A percentile compares a stretch with the other conserved stretches of the same genome.
These are phyloP conservation scores for Bullera alba DNA, from an alignment of 768 basidiomycete genomes.

Conservation along the genomic window DNA sequence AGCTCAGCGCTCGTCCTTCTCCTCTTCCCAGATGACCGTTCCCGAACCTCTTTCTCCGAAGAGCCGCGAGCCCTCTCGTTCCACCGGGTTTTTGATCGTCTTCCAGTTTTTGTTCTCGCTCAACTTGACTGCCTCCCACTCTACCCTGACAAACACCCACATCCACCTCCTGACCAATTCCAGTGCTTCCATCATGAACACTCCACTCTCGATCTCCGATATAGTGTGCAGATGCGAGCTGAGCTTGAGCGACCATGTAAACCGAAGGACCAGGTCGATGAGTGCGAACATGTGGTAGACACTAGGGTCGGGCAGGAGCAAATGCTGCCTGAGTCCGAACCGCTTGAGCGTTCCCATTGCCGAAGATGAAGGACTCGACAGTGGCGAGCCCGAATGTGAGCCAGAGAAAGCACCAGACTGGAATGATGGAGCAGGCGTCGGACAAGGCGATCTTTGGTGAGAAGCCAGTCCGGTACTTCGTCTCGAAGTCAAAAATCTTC, in stretches of 20 bases:
- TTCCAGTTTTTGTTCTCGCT: constrained; percentile 34
- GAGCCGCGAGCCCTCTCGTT: not conserved
- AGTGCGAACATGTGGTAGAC: constrained; percentile 74
- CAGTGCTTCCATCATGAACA: constrained; percentile 84
- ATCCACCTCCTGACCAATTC: constrained; percentile 89
- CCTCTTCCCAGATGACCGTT: not conserved
- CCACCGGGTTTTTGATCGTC: not conserved
- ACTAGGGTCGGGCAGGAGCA: constrained; percentile 71
- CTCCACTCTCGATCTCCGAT: constrained; percentile 69
- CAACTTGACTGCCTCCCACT: constrained; percentile 85
- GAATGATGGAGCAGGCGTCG: constrained; percentile 19
- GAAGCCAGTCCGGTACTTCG: not conserved
- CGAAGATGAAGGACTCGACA: not conserved
- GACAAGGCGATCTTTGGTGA: constrained; percentile 25
- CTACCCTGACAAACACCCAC: constrained; percentile 94
- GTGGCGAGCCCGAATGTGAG: too few relatives aligned
- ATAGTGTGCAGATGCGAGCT: constrained; percentile 75
- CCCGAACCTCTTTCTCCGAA: constrained; percentile 14
- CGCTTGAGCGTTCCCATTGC: constrained; percentile 49
- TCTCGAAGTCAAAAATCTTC: constrained; percentile 2
- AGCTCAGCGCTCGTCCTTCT: not conserved
- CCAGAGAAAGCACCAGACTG: not conserved
- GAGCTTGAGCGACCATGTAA: constrained; percentile 90
- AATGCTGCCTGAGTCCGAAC: constrained; percentile 64
- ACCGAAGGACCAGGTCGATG: constrained; percentile 76